phyloP scores from a whole-genome alignment of 345 rosid species.

The Arabis hirsuta region DNA sequence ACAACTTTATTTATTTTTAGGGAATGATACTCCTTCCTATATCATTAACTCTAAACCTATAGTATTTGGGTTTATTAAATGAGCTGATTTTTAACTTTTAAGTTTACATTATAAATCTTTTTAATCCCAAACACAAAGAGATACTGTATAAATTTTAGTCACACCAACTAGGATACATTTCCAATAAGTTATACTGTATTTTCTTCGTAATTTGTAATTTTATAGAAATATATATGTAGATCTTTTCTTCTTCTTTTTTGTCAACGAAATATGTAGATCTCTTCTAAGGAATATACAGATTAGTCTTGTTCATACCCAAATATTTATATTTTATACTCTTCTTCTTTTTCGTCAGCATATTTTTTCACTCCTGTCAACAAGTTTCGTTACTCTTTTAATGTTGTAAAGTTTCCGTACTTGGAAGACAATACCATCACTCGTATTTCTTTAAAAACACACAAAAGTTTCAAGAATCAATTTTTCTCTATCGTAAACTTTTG shows the following conservation, averaged over 20 bases:
- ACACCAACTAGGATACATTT: too few species aligned
- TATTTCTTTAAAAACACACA: too few species aligned
- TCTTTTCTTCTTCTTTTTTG: neutral
- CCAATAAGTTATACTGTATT: too few species aligned
- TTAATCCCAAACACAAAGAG: too few species aligned
- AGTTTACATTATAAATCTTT: too few species aligned
- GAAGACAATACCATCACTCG: neutral
- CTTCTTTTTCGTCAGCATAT: neutral
- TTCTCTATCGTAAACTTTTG: constrained; percentile 6
- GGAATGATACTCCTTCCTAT: neutral
- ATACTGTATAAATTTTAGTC: too few species aligned
- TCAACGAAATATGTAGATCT: neutral
- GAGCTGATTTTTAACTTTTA: neutral
- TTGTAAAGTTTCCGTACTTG: neutral
- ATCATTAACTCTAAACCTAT: neutral
- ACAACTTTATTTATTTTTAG: constrained; percentile 7
- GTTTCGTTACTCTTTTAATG: constrained; percentile 1
- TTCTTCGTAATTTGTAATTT: neutral
- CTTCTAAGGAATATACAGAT: neutral
- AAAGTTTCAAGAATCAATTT: neutral
- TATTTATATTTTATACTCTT: neutral
- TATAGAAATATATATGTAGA: neutral
- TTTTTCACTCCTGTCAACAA: neutral
- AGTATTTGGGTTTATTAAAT: neutral
- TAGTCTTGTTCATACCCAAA: neutral